Conservation (phyloP, 106 monocot species). For the Acorus calamus region DNA sequence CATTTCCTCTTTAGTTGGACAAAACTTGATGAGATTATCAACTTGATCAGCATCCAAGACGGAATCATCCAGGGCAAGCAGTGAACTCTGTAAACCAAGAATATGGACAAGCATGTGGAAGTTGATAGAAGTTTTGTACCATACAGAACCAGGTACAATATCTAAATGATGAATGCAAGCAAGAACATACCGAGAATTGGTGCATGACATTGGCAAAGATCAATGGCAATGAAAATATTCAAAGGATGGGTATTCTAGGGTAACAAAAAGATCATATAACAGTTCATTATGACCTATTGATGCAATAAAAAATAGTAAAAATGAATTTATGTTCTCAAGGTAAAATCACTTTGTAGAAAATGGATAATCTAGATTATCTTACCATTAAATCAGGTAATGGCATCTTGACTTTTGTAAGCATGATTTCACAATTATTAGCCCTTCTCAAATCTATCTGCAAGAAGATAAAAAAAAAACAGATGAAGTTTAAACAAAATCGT, state of each 20-base stretch:
- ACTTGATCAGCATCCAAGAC: constrained; percentile 84
- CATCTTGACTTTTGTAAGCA: constrained; percentile 94
- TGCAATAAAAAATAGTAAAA: too few species aligned
- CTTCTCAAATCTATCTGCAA: constrained; percentile 80
- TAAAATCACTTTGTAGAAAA: too few species aligned
- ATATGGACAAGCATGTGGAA: not conserved
- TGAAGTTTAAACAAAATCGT: not conserved
- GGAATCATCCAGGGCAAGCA: constrained; percentile 87
- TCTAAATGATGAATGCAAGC: too few species aligned
- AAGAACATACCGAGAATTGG: too few species aligned
- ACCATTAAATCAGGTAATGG: constrained; percentile 91
- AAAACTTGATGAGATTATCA: constrained; percentile 93
- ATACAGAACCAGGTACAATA: not conserved
- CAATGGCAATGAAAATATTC: too few species aligned
- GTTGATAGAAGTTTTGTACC: not conserved
- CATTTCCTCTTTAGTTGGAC: constrained; percentile 92
- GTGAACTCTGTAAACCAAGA: constrained; percentile 44
- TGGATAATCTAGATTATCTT: constrained; percentile 5
- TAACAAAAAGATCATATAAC: not conserved
- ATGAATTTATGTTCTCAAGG: too few species aligned
- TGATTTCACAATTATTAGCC: constrained; percentile 93
- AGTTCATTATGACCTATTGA: too few species aligned
- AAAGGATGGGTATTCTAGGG: too few species aligned
- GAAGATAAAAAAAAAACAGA: constrained; percentile 1
- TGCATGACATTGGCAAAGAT: too few species aligned